Evolutionary conservation across 2,329 filamentous ascomycete genomes (phyloP).

Genomic region (Cytospora piceicola): DNA sequence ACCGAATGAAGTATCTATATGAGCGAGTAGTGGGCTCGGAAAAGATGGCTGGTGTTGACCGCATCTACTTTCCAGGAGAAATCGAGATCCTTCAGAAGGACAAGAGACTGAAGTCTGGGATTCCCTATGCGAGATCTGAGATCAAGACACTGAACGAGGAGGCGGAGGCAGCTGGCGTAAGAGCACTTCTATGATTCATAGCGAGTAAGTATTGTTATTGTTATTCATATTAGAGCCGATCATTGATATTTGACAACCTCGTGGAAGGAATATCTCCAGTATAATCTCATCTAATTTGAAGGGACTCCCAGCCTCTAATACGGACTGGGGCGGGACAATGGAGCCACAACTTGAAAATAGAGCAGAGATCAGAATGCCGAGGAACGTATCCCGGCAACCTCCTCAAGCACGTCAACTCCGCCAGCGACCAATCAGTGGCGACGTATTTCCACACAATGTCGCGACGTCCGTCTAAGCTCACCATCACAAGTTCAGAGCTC

Average conservation of each 20-base stretch:
- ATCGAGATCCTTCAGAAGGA: constrained; percentile 60
- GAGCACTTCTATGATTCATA: constrained; percentile 17
- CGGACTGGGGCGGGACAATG: not conserved
- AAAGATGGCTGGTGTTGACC: constrained; percentile 58
- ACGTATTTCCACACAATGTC: not conserved
- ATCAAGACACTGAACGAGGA: constrained; percentile 60
- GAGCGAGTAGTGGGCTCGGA: constrained; percentile 57
- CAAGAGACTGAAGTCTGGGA: constrained; percentile 57
- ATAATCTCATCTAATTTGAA: too few species aligned
- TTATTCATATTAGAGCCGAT: too few species aligned
- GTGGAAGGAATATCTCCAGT: too few species aligned
- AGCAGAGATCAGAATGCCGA: not conserved
- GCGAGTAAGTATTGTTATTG: not conserved
- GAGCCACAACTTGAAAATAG: not conserved
- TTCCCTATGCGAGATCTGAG: constrained; percentile 61
- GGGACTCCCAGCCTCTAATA: too few species aligned
- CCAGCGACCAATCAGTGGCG: not conserved
- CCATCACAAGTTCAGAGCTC: not conserved
- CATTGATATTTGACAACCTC: too few species aligned
- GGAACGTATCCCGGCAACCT: not conserved
- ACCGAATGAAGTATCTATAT: constrained; percentile 61
- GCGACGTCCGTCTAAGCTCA: not conserved
- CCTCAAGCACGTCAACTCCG: not conserved
- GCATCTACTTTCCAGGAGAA: constrained; percentile 66
- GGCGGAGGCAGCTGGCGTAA: constrained; percentile 50